Conservation (phyloP, 2,329 filamentous ascomycete genomes). For the Curvularia sp. region DNA sequence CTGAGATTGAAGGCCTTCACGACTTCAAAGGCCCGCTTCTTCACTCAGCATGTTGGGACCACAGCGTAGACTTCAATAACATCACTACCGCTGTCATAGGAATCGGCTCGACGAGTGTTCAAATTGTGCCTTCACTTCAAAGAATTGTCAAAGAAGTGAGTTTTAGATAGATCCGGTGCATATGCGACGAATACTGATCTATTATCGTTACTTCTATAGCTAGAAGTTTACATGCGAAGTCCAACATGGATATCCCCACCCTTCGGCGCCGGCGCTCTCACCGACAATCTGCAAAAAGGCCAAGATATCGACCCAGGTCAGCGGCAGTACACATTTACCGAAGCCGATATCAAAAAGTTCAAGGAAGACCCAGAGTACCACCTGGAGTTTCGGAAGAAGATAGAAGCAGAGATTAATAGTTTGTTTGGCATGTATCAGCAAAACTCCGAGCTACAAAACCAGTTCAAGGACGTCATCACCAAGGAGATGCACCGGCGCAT, state of each 20-base stretch:
- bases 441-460: slow-evolving; percentile 54
- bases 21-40: slow-evolving; percentile 55
- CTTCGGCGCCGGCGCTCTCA: slow-evolving; percentile 48
- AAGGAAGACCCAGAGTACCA: slow-evolving; percentile 62
- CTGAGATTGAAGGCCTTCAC: slow-evolving; percentile 53
- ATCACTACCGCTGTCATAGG: slow-evolving; percentile 46
- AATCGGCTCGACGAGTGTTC: slow-evolving; percentile 44
- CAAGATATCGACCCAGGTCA: slow-evolving; percentile 52
- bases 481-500: slow-evolving; percentile 54
- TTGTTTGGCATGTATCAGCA: slow-evolving; percentile 62
- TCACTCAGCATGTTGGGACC: slow-evolving; percentile 55
- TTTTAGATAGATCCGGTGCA: background rate
- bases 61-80: slow-evolving; percentile 46
- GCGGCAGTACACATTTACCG: slow-evolving; percentile 55
- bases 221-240: slow-evolving; percentile 49
- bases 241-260: slow-evolving; percentile 53
- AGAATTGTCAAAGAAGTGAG: slow-evolving; percentile 43
- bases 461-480: slow-evolving; percentile 52
- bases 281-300: slow-evolving; percentile 43
- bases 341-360: slow-evolving; percentile 66
- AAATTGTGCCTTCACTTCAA: slow-evolving; percentile 51
- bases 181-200: background rate
- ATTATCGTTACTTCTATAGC: background rate
- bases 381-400: slow-evolving; percentile 59
- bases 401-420: slow-evolving; percentile 60